Percentiles rank a stretch among this genome's conserved stretches.
Conservation (phyloP, 2,329 filamentous ascomycete genomes). For the Tympanopsis confertula region DNA sequence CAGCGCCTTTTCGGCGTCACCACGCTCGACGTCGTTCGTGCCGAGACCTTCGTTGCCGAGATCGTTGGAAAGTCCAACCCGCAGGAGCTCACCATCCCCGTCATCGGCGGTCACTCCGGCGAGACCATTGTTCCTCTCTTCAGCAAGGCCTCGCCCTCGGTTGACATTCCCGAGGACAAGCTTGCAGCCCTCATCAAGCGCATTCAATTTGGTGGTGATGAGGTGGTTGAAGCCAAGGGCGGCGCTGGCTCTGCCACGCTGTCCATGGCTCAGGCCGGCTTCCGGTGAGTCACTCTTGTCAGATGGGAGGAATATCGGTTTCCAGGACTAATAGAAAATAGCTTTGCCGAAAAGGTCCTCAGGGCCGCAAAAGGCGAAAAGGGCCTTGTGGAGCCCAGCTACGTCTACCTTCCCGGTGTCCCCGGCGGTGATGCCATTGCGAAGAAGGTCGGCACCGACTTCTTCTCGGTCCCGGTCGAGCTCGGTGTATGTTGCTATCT, state of each 20-base stretch:
- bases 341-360: constrained; percentile 89
- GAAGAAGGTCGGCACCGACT: constrained; percentile 76
- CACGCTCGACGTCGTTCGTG: constrained; percentile 93
- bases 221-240: constrained; percentile 91
- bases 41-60: constrained; percentile 88
- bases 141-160: constrained; percentile 73
- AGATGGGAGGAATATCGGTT: not conserved
- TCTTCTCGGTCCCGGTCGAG: constrained; percentile 92
- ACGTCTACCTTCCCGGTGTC: constrained; percentile 86
- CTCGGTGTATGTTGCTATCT: constrained; percentile 63
- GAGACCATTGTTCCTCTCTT: constrained; percentile 97
- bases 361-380: constrained; percentile 81
- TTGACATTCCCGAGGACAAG: constrained; percentile 78
- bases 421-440: constrained; percentile 75
- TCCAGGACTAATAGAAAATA: constrained; percentile 18
- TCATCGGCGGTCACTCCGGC: constrained; percentile 93
- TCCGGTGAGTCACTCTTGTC: constrained; percentile 48
- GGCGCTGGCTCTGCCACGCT: constrained; percentile 81
- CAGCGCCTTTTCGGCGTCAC: constrained; percentile 97
- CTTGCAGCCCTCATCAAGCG: constrained; percentile 83
- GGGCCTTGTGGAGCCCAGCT: constrained; percentile 88
- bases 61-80: constrained; percentile 74
- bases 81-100: constrained; percentile 73
- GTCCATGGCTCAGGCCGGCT: constrained; percentile 92
- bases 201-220: constrained; percentile 95